Evolutionary conservation across 805 yeast species (phyloP).

Genomic region (Teunomyces cretensis): DNA sequence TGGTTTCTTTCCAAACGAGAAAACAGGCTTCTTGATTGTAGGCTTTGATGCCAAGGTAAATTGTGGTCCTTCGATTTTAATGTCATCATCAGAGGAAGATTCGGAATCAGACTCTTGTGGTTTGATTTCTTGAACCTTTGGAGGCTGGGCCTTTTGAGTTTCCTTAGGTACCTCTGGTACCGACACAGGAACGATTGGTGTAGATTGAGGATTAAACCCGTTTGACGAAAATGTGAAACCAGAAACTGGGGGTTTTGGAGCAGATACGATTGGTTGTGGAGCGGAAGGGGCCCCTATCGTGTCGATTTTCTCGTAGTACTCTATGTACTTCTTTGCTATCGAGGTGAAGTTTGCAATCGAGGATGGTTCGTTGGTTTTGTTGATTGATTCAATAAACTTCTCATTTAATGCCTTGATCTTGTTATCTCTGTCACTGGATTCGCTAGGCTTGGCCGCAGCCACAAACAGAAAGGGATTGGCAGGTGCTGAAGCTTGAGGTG

Average conservation of each 20-base stretch:
- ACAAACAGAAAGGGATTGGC: slow-evolving; percentile 5
- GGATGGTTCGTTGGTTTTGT: slow-evolving; percentile 38
- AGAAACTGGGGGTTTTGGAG: not conserved
- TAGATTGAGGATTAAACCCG: not conserved
- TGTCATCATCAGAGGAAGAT: slow-evolving; percentile 24
- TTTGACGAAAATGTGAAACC: slow-evolving; percentile 1
- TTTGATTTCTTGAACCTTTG: not conserved
- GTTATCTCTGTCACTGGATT: slow-evolving; percentile 33
- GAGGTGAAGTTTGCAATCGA: slow-evolving; percentile 57
- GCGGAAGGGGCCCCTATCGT: slow-evolving; percentile 7
- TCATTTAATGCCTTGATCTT: slow-evolving; percentile 67
- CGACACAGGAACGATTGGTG: not conserved
- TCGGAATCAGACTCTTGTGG: slow-evolving; percentile 14
- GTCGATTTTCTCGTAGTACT: slow-evolving; percentile 44
- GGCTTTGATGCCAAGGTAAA: slow-evolving; percentile 30
- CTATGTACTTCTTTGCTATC: slow-evolving; percentile 56
- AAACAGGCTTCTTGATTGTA: slow-evolving; percentile 34
- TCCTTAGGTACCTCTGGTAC: not conserved
- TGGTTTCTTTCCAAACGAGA: slow-evolving; percentile 36
- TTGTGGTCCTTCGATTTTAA: slow-evolving; percentile 36
- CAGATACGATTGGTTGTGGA: not conserved
- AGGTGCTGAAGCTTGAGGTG: not conserved
- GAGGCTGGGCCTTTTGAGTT: slow-evolving; percentile 1
- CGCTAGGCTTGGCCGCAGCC: not conserved
- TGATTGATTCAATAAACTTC: slow-evolving; percentile 52